phyloP scores from a whole-genome alignment of 805 yeast species.

The Lipomyces spencermartinsiae region DNA sequence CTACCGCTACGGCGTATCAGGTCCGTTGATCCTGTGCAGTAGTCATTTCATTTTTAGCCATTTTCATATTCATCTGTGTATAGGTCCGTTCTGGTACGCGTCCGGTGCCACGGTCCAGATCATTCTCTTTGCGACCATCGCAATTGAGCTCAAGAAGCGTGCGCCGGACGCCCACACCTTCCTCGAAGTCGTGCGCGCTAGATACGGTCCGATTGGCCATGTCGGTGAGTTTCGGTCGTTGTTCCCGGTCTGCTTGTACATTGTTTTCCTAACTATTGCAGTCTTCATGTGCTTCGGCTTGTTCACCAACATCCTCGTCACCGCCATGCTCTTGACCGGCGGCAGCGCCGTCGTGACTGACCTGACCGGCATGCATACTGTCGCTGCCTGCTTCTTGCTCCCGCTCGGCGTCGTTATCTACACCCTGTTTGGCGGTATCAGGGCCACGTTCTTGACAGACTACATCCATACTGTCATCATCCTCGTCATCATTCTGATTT shows the following conservation, averaged over 20 bases:
- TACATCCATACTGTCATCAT: constrained; percentile 82
- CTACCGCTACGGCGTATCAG: constrained; percentile 76
- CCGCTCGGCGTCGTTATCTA: constrained; percentile 81
- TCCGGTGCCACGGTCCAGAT: constrained; percentile 92
- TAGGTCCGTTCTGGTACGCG: constrained; percentile 79
- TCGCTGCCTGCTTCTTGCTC: constrained; percentile 80
- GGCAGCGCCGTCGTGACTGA: constrained; percentile 83
- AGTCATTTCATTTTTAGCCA: too few relatives aligned
- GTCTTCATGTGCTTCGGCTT: constrained; percentile 65
- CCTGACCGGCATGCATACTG: constrained; percentile 81
- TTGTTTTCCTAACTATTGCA: not conserved
- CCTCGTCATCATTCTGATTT: constrained; percentile 75
- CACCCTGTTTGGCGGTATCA: constrained; percentile 81
- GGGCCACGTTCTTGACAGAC: constrained; percentile 82
- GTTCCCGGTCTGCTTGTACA: not conserved
- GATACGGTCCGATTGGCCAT: constrained; percentile 84
- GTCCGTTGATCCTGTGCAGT: too few relatives aligned
- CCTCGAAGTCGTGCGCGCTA: constrained; percentile 77
- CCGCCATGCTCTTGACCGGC: constrained; percentile 90
- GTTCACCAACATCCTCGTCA: constrained; percentile 86
- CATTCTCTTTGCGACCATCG: constrained; percentile 81
- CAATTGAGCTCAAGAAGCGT: constrained; percentile 84
- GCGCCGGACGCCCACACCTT: constrained; percentile 95
- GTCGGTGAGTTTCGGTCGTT: constrained; percentile 35
- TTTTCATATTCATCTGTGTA: too few relatives aligned